Conservation (phyloP, 108 stramenopile species). For the Skeletonema menzelii region DNA sequence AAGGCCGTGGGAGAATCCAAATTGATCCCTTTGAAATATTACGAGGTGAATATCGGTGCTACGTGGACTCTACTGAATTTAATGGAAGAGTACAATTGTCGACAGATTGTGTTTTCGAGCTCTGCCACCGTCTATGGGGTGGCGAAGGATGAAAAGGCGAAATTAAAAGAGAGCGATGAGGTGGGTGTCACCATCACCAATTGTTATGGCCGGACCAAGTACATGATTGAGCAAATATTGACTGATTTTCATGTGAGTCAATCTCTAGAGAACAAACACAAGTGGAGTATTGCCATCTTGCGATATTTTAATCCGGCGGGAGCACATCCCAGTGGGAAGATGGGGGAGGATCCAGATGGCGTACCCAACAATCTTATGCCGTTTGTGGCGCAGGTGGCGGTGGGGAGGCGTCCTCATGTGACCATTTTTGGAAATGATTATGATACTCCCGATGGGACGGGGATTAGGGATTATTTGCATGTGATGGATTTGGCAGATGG, state of each 20-base stretch:
- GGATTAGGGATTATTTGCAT: slow-evolving; percentile 98
- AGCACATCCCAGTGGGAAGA: slow-evolving; percentile 93
- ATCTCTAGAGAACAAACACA: slow-evolving; percentile 25
- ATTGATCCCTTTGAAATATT: slow-evolving; percentile 89
- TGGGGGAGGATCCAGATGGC: slow-evolving; percentile 98
- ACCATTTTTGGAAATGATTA: slow-evolving; percentile 98
- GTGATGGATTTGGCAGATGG: slow-evolving; percentile 98
- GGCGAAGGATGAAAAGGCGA: slow-evolving; percentile 58
- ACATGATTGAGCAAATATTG: slow-evolving; percentile 98
- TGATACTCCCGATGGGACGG: slow-evolving; percentile 95
- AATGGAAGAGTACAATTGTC: slow-evolving; percentile 91
- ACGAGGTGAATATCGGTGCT: slow-evolving; percentile 90
- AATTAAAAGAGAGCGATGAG: slow-evolving; percentile 92
- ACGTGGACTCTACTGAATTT: slow-evolving; percentile 84
- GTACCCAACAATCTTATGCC: slow-evolving; percentile 99
- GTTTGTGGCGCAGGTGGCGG: slow-evolving; percentile 96
- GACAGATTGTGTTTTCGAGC: slow-evolving; percentile 90
- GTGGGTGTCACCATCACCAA: slow-evolving; percentile 96
- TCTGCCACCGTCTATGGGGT: slow-evolving; percentile 99
- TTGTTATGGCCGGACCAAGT: slow-evolving; percentile 98
- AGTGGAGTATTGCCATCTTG: slow-evolving; percentile 86
- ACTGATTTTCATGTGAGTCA: slow-evolving; percentile 83
- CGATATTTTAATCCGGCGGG: slow-evolving; percentile 99
- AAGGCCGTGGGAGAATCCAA: slow-evolving; percentile 98
- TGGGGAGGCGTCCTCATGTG: slow-evolving; percentile 91